Base-by-base conservation (phyloP, 345 rosid genomes). In the Pugionium cornutum region DNA sequence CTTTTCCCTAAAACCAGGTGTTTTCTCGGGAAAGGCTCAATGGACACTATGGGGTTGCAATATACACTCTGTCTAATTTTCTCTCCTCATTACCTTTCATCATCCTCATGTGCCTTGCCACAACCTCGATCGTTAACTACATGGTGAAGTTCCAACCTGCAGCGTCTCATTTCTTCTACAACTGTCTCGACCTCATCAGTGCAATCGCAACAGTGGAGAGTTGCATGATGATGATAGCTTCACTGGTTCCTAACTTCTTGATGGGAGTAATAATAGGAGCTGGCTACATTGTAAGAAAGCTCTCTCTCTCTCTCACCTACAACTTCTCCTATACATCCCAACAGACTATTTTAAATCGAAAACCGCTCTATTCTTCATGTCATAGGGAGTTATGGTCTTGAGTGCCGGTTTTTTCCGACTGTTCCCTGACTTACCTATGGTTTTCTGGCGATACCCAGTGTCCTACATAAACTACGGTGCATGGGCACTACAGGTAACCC, bases 181-280 rank as follows among this genome's bases (percentile, higher is more conserved):
- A 79, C 80, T 79, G 82, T 50, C 84, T 84, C 66, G 81, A 86
- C 68, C 79, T 89, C 66, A 82, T 84, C 58, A 64, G 65, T 62
- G 74, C 78, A 73, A 82, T 86, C 32, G 67, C 83, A 62, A 89
- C 86, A 9, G 82, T 89, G 41, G 96, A 89, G 83, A 89, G 96
- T 71, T 77, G 88, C 73, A 89, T 89, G 96, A 89, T 86, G 92
- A 84, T 89, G 76, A 60, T 86, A 44, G 96, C 96, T 74, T 76
- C 96, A 11, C 40, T 89, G 51, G 96, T 89, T 67, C 90, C 96
- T 8, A 84, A 83, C 77, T 89, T 80, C 82, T 51, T 89, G 66
- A 89, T 75, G 84, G 96, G 96, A 73, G 83, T 89, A 6, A 30
- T 89, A 4, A 47, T 80, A 2, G 96, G 96, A 36, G 84, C 96